Conservation (phyloP, 2,329 filamentous ascomycete genomes). For the Penicillium sp. region DNA sequence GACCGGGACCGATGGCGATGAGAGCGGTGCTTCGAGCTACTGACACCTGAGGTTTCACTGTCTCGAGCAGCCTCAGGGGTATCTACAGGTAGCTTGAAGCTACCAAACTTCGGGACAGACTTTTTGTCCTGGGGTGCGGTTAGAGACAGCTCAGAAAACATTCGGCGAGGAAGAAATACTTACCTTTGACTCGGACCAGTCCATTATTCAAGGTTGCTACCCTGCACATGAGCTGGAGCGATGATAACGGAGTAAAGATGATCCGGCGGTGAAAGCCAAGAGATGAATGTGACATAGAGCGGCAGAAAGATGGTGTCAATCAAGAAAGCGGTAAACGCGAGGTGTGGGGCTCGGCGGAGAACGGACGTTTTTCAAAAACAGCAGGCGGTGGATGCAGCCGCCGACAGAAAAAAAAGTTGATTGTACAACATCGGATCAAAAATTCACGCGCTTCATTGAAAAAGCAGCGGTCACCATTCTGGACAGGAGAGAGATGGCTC, state of each 20-base stretch:
- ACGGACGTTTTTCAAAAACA: slow-evolving; percentile 9
- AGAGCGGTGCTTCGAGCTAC: slow-evolving; percentile 12
- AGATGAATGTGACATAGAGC: neutral
- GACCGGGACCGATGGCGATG: slow-evolving; percentile 22
- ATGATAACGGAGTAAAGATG: slow-evolving; percentile 21
- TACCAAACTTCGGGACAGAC: slow-evolving; percentile 64
- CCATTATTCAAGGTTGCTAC: slow-evolving; percentile 28
- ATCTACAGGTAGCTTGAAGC: slow-evolving; percentile 56
- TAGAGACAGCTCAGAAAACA: neutral
- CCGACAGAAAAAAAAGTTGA: slow-evolving; percentile 32
- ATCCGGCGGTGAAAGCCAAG: slow-evolving; percentile 12
- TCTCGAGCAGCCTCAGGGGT: slow-evolving; percentile 18
- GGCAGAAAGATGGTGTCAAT: neutral
- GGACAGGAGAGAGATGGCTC: slow-evolving; percentile 8
- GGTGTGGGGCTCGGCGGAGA: neutral
- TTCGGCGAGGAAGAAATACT: slow-evolving; percentile 7
- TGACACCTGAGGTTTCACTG: slow-evolving; percentile 16
- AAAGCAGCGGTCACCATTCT: neutral
- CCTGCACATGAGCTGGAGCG: slow-evolving; percentile 4
- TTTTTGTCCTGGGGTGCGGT: slow-evolving; percentile 28
- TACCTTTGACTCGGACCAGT: slow-evolving; percentile 32
- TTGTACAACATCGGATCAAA: slow-evolving; percentile 4
- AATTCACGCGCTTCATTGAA: slow-evolving; percentile 5
- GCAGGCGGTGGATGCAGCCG: slow-evolving; percentile 9
- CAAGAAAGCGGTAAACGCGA: neutral